Evolutionary conservation across 192 early-diverging fungal species (phyloP).

Genomic region (Borealophlyctis nickersoniae): DNA sequence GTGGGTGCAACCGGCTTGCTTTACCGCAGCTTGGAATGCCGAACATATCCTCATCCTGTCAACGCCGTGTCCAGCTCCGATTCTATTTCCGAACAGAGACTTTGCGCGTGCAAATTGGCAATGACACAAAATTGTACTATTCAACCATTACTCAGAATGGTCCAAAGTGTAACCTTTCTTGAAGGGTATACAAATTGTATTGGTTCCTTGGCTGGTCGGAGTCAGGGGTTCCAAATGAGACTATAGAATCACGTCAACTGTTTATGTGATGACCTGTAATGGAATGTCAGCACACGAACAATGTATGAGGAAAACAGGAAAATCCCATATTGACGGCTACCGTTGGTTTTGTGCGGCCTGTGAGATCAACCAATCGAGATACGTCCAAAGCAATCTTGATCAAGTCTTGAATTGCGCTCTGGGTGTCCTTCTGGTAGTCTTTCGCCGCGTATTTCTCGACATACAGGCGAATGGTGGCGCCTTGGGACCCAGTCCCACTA

Average conservation of each 20-base stretch:
- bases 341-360: conserved; percentile 85
- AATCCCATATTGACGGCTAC: conserved; percentile 35
- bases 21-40: background rate
- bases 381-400: conserved; percentile 80
- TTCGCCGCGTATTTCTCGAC: conserved; percentile 83
- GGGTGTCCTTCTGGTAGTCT: conserved; percentile 67
- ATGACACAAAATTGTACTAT: too few species aligned
- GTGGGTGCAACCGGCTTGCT: background rate
- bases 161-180: too few species aligned
- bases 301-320: background rate
- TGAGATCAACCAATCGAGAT: conserved; percentile 72
- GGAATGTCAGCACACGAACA: too few species aligned
- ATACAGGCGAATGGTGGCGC: conserved; percentile 94
- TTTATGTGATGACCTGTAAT: conserved; percentile 1
- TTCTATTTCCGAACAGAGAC: conserved; percentile 65
- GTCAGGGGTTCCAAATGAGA: too few species aligned
- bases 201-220: too few species aligned
- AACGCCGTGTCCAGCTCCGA: conserved; percentile 42
- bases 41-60: background rate
- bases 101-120: background rate
- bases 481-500: conserved; percentile 91
- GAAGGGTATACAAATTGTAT: too few species aligned
- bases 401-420: conserved; percentile 83
- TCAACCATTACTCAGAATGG: too few species aligned
- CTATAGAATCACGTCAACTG: too few species aligned